Conservation (phyloP, 108 stramenopile species). For the Parmales sp. region DNA sequence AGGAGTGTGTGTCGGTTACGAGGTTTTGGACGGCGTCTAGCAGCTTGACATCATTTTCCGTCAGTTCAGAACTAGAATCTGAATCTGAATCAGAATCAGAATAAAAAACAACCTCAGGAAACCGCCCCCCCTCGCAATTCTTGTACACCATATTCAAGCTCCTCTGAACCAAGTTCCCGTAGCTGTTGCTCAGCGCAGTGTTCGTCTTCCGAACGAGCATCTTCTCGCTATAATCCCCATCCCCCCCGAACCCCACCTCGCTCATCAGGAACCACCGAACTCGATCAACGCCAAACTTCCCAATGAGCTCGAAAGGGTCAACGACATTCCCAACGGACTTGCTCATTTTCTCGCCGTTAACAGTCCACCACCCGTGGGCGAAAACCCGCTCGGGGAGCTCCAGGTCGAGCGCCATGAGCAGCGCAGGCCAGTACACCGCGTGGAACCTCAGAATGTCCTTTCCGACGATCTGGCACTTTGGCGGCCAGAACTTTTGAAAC, state of each 20-base stretch:
- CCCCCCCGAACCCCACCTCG: constrained; percentile 78
- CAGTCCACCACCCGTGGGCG: constrained; percentile 98
- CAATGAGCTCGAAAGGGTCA: constrained; percentile 78
- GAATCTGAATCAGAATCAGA: constrained; percentile 8
- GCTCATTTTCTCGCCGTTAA: constrained; percentile 89
- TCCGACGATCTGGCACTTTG: constrained; percentile 83
- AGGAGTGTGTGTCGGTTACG: constrained; percentile 32
- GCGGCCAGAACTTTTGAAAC: constrained; percentile 59
- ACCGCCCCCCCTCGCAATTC: constrained; percentile 54
- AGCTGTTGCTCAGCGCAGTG: constrained; percentile 75
- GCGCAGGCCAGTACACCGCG: constrained; percentile 95
- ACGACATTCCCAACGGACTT: constrained; percentile 89
- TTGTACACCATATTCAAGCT: constrained; percentile 72
- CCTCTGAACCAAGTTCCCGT: constrained; percentile 88
- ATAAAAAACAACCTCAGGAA: background rate
- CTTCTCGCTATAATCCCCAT: constrained; percentile 85
- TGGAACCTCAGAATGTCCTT: constrained; percentile 98
- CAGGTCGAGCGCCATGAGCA: constrained; percentile 89
- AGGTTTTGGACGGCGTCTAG: constrained; percentile 46
- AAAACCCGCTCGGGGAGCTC: constrained; percentile 79
- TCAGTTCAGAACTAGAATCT: constrained; percentile 12
- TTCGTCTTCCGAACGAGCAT: constrained; percentile 72
- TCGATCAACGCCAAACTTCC: constrained; percentile 80
- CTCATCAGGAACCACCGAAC: constrained; percentile 84
- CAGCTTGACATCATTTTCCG: constrained; percentile 55